Percentiles rank a stretch among this genome's conserved stretches.
Conservation (phyloP, 2,329 filamentous ascomycete species). For the Thermomyces lanuginosus region DNA sequence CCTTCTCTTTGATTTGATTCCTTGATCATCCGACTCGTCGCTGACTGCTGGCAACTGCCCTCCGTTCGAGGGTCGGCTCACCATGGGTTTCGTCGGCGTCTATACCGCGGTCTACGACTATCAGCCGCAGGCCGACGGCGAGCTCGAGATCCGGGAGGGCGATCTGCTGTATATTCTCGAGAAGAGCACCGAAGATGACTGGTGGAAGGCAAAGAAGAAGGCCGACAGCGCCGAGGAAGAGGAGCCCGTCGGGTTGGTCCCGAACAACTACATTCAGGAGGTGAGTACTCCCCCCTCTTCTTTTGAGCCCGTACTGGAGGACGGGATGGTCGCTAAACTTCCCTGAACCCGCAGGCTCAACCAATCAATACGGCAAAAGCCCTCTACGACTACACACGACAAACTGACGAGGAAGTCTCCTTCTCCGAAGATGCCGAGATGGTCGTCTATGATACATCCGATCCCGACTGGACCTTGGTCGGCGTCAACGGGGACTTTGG, state of each 20-base stretch:
- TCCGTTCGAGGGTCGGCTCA: no score
- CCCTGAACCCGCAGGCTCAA: conserved; percentile 36
- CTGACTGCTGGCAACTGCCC: conserved; percentile 1
- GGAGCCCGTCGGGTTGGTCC: conserved; percentile 76
- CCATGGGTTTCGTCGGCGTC: conserved; percentile 82
- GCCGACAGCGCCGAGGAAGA: conserved; percentile 71
- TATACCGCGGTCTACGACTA: conserved; percentile 91
- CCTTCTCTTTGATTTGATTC: no score
- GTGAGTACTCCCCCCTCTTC: conserved; percentile 35
- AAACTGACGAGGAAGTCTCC: conserved; percentile 94
- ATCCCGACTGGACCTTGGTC: conserved; percentile 93
- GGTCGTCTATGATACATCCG: conserved; percentile 72
- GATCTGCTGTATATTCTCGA: conserved; percentile 80
- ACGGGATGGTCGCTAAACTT: background rate
- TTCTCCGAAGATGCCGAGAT: conserved; percentile 78
- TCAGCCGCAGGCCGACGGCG: conserved; percentile 66
- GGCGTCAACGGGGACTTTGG: conserved; percentile 73
- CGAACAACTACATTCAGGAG: conserved; percentile 90
- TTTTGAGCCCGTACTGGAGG: conserved; percentile 5
- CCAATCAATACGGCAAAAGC: conserved; percentile 60
- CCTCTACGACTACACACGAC: conserved; percentile 94
- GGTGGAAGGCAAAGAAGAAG: conserved; percentile 95
- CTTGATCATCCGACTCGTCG: no score
- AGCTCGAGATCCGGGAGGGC: conserved; percentile 70
- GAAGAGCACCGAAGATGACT: conserved; percentile 62